Percentiles rank a stretch among this genome's conserved stretches.
phyloP scores from a whole-genome alignment of 2,329 filamentous ascomycete genomes.

The Clathrospora elynae region DNA sequence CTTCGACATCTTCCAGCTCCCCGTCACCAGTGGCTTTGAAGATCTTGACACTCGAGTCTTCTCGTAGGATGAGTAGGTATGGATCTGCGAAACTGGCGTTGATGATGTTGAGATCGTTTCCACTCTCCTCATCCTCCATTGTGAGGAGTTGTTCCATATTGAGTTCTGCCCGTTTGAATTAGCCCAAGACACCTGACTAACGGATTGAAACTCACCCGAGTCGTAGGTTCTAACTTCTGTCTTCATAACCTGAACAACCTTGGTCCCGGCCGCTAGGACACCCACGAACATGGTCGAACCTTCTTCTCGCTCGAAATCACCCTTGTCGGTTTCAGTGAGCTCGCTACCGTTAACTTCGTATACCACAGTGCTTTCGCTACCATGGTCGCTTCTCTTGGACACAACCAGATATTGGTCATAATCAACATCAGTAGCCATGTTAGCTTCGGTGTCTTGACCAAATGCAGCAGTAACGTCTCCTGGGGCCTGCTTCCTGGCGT shows the following conservation, averaged over 20 bases:
- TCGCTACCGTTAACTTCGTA: slow-evolving; percentile 75
- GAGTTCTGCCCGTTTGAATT: slow-evolving; percentile 63
- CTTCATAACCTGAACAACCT: slow-evolving; percentile 85
- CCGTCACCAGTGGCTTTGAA: slow-evolving; percentile 79
- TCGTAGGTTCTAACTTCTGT: slow-evolving; percentile 91
- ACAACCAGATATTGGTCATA: slow-evolving; percentile 84
- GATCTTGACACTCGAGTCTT: slow-evolving; percentile 80
- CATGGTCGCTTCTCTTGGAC: slow-evolving; percentile 68
- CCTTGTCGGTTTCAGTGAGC: slow-evolving; percentile 76
- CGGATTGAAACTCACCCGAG: slow-evolving; percentile 64
- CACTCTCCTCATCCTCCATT: slow-evolving; percentile 82
- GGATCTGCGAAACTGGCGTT: slow-evolving; percentile 86
- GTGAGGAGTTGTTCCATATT: slow-evolving; percentile 89
- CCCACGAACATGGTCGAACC: slow-evolving; percentile 86
- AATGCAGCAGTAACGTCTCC: slow-evolving; percentile 59
- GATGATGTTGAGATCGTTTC: slow-evolving; percentile 76
- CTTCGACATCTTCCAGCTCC: slow-evolving; percentile 82
- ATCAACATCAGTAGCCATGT: slow-evolving; percentile 57
- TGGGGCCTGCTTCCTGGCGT: slow-evolving; percentile 68
- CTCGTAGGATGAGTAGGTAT: slow-evolving; percentile 79
- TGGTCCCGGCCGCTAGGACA: slow-evolving; percentile 76
- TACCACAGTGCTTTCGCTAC: slow-evolving; percentile 77
- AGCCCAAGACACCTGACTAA: neutral
- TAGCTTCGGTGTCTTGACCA: slow-evolving; percentile 49
- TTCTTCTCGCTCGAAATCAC: slow-evolving; percentile 89